These are phyloP conservation scores for Eucalyptus marginata DNA, from an alignment of 345 rosid genomes.

Conservation along the genomic window DNA sequence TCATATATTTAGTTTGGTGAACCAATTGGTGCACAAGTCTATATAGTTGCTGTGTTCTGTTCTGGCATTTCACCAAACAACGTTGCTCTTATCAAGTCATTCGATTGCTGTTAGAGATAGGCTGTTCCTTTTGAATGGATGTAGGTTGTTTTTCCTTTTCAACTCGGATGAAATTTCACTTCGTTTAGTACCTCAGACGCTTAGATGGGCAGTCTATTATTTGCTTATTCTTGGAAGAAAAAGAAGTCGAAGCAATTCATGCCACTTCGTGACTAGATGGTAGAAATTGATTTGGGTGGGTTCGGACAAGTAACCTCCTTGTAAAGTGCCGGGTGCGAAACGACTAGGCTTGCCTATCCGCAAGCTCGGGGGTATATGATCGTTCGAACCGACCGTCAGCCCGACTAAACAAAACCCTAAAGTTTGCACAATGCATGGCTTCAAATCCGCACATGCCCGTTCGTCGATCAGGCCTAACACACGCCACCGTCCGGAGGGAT, in stretches of 20 bases:
- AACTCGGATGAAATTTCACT: background rate
- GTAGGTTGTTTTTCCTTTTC: background rate
- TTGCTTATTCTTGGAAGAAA: background rate
- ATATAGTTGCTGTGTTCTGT: background rate
- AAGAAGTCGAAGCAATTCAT: background rate
- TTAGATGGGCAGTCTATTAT: background rate
- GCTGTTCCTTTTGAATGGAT: background rate
- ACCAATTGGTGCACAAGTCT: background rate
- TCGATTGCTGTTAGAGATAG: background rate
- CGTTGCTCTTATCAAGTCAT: background rate
- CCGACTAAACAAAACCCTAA: background rate
- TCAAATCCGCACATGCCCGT: background rate
- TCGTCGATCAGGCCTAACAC: background rate
- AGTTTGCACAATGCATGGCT: background rate
- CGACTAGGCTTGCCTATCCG: background rate
- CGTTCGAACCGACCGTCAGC: background rate
- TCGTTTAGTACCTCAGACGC: background rate
- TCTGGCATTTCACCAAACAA: background rate
- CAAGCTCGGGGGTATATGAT: background rate
- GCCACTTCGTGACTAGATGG: accelerated
- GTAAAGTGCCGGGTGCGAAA: background rate
- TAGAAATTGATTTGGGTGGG: background rate
- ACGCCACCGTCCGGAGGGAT: background rate
- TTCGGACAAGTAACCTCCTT: background rate
- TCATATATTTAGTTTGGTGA: background rate